A percentile compares a stretch with the other conserved stretches of the same genome.
phyloP scores from a whole-genome alignment of 2,329 filamentous ascomycete species.

The Colletotrichum gigasporum region DNA sequence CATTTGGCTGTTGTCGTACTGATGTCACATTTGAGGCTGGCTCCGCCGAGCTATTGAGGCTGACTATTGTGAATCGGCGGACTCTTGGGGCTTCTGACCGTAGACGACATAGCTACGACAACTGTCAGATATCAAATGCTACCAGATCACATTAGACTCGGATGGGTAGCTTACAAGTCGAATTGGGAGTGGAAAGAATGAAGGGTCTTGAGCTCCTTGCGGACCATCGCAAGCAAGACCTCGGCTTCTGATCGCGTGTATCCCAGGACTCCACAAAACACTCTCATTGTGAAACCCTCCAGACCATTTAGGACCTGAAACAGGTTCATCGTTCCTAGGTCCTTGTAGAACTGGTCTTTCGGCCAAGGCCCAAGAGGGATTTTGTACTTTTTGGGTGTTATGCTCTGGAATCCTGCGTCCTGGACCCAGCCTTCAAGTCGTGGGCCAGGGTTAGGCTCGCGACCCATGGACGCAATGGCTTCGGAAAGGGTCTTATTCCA shows the following conservation, averaged over 20 bases:
- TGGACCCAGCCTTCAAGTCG: conserved; percentile 37
- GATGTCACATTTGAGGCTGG: too few relatives aligned
- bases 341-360: conserved; percentile 33
- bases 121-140: too few relatives aligned
- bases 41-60: too few relatives aligned
- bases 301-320: conserved; percentile 33
- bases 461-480: too few relatives aligned
- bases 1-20: too few relatives aligned
- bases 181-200: conserved; percentile 38
- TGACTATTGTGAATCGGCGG: too few relatives aligned
- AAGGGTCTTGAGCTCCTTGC: conserved; percentile 42
- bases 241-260: conserved; percentile 39
- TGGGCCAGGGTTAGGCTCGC: conserved; percentile 33
- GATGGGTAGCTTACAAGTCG: conserved; percentile 31
- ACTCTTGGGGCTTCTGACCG: conserved; percentile 30
- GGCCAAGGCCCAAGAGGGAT: conserved; percentile 46
- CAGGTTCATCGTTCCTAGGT: conserved; percentile 30
- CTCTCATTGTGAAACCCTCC: conserved; percentile 36
- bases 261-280: conserved; percentile 42
- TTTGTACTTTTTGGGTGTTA: conserved; percentile 43
- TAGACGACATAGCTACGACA: conserved; percentile 27
- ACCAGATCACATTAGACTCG: too few relatives aligned
- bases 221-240: conserved; percentile 39
- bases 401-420: conserved; percentile 46
- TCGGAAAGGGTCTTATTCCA: conserved; percentile 27